Base-by-base conservation (phyloP, 176 grass and related monocot genomes). In the Puya raimondii region DNA sequence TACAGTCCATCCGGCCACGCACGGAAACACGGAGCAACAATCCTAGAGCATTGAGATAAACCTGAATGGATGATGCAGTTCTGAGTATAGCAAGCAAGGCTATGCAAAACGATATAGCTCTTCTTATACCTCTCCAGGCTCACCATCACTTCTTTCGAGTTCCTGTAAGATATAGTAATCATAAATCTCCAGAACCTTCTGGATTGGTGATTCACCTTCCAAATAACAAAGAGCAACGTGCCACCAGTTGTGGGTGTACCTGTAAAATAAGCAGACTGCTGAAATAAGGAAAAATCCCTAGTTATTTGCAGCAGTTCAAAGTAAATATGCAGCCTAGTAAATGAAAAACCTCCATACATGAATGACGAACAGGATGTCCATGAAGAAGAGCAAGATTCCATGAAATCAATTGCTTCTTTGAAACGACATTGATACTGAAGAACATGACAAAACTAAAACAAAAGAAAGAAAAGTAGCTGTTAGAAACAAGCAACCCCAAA, bases 181-280 rank as follows among this genome's bases (percentile, higher is more conserved):
- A 71, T 91, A 91, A 51, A 85, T 47, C 65, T 91, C 88, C 27
- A 91, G 54, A 74, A 91, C 85, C 76, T 81, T 91, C 1, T 12
- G 3, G 48, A 85, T 56, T 74, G 85, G 81, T 10, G 76, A 66
- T 85, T 85, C 82, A 72, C 79, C 82, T 91, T 91, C 88, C 53
- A 91, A 72, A 75, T 91, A 91, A 82, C 89, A 91, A 76, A 91
- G 72, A 71, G 81, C 82, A 10, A 91, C 73, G 69, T 91, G 89
- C 85, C 89, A 91, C 85, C 85, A 91, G 53, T 91, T 91, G 66
- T 91, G 89, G 22, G 85, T 91, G 25, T 80, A 53, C 82, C 89
- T 91, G 64, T 54, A 25, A 49, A 10, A 59, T 65, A 29, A 57
- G 16, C 58, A 49, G 2, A 71, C 23, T 58, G 51, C 20, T 6